Evolutionary conservation across 208 protist species (phyloP).

Genomic region (Leishmania martiniquensis): DNA sequence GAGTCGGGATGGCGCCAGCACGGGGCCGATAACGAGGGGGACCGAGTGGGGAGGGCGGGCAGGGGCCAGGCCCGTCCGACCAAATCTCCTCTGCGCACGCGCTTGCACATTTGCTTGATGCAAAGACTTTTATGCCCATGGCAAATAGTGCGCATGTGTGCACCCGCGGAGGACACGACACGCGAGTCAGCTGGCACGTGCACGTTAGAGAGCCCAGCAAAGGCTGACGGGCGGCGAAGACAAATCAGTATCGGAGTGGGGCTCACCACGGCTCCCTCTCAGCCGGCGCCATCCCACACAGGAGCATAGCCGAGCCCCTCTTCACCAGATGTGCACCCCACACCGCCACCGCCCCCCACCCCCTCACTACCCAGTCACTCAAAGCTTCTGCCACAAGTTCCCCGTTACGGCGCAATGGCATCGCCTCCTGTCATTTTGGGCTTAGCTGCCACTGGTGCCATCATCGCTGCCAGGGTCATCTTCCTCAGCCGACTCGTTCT

Average conservation of each 20-base stretch:
- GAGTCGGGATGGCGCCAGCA: background rate
- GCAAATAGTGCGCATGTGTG: background rate
- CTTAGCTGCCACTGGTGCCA: background rate
- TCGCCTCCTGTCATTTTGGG: background rate
- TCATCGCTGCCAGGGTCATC: background rate
- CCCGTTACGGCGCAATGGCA: background rate
- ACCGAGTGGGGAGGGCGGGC: too few relatives aligned
- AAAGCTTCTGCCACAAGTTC: too few relatives aligned
- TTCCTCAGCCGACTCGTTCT: slow-evolving; percentile 18
- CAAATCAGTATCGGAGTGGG: too few relatives aligned
- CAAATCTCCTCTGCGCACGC: background rate
- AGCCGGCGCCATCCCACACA: background rate
- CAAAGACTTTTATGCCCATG: background rate
- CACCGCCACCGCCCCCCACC: background rate
- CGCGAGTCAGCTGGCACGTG: background rate
- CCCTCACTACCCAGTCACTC: background rate
- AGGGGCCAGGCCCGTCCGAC: too few relatives aligned
- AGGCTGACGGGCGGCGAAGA: background rate
- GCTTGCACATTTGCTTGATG: background rate
- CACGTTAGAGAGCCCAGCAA: background rate
- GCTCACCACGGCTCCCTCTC: background rate
- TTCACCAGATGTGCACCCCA: background rate
- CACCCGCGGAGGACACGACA: background rate
- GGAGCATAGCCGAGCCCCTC: background rate
- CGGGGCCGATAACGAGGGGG: too few relatives aligned